Evolutionary conservation across 495 filamentous ascomycete species (phyloP).

Genomic region (Niebla homalea): DNA sequence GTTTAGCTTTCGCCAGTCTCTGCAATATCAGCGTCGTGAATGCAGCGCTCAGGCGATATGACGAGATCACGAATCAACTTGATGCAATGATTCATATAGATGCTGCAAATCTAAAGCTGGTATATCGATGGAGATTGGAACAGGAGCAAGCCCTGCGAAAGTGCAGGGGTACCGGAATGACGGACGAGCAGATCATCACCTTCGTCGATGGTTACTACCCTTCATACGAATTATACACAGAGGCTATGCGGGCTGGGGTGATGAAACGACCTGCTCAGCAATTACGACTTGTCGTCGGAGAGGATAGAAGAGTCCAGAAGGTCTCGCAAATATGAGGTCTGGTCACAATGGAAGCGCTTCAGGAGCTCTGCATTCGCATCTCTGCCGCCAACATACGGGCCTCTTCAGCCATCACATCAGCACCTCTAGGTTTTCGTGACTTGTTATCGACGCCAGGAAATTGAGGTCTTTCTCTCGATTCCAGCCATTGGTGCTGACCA

Average conservation of each 20-base stretch:
- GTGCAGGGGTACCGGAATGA: slow-evolving; percentile 64
- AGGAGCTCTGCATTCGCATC: slow-evolving; percentile 26
- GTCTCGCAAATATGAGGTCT: slow-evolving; percentile 36
- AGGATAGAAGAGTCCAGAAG: slow-evolving; percentile 48
- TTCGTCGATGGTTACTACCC: slow-evolving; percentile 62
- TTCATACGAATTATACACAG: slow-evolving; percentile 60
- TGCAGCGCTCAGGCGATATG: slow-evolving; percentile 52
- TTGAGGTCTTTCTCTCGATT: slow-evolving; percentile 19
- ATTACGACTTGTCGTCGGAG: slow-evolving; percentile 57
- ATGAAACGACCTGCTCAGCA: slow-evolving; percentile 48
- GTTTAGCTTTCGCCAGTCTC: slow-evolving; percentile 44
- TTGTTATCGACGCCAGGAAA: slow-evolving; percentile 54
- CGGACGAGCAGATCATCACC: slow-evolving; percentile 47
- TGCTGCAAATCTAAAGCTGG: slow-evolving; percentile 58
- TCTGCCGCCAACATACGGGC: slow-evolving; percentile 49
- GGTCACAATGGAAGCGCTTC: neutral
- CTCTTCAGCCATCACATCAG: slow-evolving; percentile 70
- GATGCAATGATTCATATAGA: slow-evolving; percentile 85
- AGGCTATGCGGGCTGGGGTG: slow-evolving; percentile 48
- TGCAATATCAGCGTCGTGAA: slow-evolving; percentile 65
- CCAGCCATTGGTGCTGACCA: slow-evolving; percentile 28
- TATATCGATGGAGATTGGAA: slow-evolving; percentile 79
- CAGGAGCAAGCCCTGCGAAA: slow-evolving; percentile 60
- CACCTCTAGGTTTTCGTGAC: slow-evolving; percentile 50
- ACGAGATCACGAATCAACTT: slow-evolving; percentile 55